These are phyloP conservation scores for Magnaporthiopsis poae DNA, from an alignment of 2,329 filamentous ascomycete genomes.

Conservation along the genomic window DNA sequence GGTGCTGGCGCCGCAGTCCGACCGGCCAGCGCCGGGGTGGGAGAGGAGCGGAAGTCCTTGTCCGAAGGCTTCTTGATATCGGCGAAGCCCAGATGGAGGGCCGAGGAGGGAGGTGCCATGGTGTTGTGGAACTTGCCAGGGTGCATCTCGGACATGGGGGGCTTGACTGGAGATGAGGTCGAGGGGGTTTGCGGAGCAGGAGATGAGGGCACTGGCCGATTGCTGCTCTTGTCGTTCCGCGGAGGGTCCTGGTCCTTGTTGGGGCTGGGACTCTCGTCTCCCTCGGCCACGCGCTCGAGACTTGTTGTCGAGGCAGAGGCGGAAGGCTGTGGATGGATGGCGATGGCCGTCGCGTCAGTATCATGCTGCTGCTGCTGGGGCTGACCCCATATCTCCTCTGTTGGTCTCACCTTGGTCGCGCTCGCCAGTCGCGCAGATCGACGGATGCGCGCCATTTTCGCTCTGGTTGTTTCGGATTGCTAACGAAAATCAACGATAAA, in stretches of 20 bases:
- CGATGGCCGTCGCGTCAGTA: slow-evolving; percentile 9
- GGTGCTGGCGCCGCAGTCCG: slow-evolving; percentile 1
- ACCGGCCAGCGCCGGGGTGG: slow-evolving; percentile 3
- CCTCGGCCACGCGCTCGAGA: slow-evolving; percentile 35
- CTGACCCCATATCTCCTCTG: slow-evolving; percentile 4
- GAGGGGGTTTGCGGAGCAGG: slow-evolving; percentile 46
- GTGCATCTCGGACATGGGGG: slow-evolving; percentile 76
- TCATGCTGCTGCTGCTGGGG: slow-evolving; percentile 1
- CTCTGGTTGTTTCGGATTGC: neutral
- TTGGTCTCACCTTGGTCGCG: slow-evolving; percentile 25
- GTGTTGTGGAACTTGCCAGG: slow-evolving; percentile 73
- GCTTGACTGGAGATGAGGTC: slow-evolving; percentile 56
- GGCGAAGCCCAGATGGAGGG: slow-evolving; percentile 70
- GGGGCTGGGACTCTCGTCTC: slow-evolving; percentile 27
- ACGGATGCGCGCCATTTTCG: slow-evolving; percentile 16
- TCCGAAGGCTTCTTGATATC: slow-evolving; percentile 44
- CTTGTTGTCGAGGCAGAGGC: slow-evolving; percentile 16
- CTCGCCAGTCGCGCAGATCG: slow-evolving; percentile 35
- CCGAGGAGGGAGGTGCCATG: slow-evolving; percentile 67
- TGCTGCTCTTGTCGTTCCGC: neutral
- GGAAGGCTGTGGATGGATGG: slow-evolving; percentile 14
- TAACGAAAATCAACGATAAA: neutral
- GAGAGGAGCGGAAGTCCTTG: slow-evolving; percentile 1
- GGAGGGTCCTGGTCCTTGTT: slow-evolving; percentile 11
- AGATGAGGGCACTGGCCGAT: slow-evolving; percentile 21